Evolutionary conservation across 352 stramenopile genomes (phyloP).

Genomic region (Plasmopara viticola): DNA sequence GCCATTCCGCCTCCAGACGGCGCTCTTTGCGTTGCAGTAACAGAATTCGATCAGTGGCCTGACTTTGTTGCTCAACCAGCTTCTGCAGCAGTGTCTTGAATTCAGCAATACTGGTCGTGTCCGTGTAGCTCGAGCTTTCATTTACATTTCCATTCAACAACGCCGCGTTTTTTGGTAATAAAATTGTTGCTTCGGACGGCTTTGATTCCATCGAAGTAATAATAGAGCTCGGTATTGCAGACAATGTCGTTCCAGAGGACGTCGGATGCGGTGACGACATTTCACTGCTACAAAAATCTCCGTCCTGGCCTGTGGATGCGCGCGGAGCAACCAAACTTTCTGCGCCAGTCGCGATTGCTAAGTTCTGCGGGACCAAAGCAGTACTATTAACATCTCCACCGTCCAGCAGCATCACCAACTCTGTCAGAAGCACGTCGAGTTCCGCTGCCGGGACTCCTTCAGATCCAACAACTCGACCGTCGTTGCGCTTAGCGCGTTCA

Average conservation of each 20-base stretch:
- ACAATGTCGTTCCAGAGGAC: constrained; percentile 16
- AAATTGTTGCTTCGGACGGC: neutral
- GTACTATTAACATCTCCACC: constrained; percentile 22
- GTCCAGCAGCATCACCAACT: constrained; percentile 25
- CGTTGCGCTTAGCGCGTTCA: constrained; percentile 27
- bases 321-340: constrained; percentile 1
- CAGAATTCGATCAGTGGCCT: constrained; percentile 19
- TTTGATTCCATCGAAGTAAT: neutral
- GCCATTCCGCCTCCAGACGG: constrained; percentile 19
- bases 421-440: constrained; percentile 31
- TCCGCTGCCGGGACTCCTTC: constrained; percentile 24
- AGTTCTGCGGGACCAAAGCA: constrained; percentile 21
- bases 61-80: constrained; percentile 26
- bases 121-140: neutral
- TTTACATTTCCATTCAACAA: constrained; percentile 3
- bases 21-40: constrained; percentile 28
- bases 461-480: constrained; percentile 19
- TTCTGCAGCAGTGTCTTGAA: constrained; percentile 24
- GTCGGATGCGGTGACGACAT: constrained; percentile 7
- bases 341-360: constrained; percentile 16
- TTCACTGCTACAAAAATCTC: constrained; percentile 13
- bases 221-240: neutral
- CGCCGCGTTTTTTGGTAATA: constrained; percentile 1
- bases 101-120: constrained; percentile 18
- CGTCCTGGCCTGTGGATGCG: constrained; percentile 11